Conservation (phyloP, 2,329 filamentous ascomycete genomes). For the Penicillium oxalicum region DNA sequence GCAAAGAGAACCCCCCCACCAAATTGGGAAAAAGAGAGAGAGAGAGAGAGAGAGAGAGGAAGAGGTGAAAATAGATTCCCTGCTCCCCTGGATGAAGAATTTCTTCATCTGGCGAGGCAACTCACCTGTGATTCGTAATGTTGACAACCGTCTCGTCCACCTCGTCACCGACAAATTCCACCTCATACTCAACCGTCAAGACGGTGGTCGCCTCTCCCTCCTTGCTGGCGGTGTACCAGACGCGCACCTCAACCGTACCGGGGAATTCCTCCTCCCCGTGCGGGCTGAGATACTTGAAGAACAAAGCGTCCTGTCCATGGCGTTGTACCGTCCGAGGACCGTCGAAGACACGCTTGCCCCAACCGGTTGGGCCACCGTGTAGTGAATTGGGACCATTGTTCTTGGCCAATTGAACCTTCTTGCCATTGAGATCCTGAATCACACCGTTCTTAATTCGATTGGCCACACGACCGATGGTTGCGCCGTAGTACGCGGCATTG, state of each 20-base stretch:
- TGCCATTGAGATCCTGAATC: slow-evolving; percentile 66
- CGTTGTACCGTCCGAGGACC: slow-evolving; percentile 52
- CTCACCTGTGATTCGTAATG: slow-evolving; percentile 89
- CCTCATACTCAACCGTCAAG: slow-evolving; percentile 84
- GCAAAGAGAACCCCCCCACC: too few species aligned
- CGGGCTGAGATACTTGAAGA: slow-evolving; percentile 60
- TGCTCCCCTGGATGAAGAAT: too few species aligned
- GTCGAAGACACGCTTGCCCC: slow-evolving; percentile 40
- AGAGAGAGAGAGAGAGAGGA: neutral
- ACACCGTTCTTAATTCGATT: slow-evolving; percentile 73
- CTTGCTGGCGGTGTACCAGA: slow-evolving; percentile 72
- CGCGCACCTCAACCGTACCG: slow-evolving; percentile 69
- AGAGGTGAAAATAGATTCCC: neutral
- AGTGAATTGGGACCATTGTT: slow-evolving; percentile 75
- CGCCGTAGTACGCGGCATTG: slow-evolving; percentile 79
- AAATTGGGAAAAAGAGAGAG: too few species aligned
- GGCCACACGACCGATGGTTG: slow-evolving; percentile 78
- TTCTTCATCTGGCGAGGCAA: slow-evolving; percentile 1
- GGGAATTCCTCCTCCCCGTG: slow-evolving; percentile 90
- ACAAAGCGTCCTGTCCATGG: slow-evolving; percentile 59
- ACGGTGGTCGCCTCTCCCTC: slow-evolving; percentile 63
- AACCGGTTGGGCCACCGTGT: slow-evolving; percentile 68
- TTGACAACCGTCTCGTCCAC: slow-evolving; percentile 87
- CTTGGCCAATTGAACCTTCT: slow-evolving; percentile 61
- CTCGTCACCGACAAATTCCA: slow-evolving; percentile 65